Base-by-base conservation (phyloP, 306 rosid genomes). In the Pyrus communis region DNA sequence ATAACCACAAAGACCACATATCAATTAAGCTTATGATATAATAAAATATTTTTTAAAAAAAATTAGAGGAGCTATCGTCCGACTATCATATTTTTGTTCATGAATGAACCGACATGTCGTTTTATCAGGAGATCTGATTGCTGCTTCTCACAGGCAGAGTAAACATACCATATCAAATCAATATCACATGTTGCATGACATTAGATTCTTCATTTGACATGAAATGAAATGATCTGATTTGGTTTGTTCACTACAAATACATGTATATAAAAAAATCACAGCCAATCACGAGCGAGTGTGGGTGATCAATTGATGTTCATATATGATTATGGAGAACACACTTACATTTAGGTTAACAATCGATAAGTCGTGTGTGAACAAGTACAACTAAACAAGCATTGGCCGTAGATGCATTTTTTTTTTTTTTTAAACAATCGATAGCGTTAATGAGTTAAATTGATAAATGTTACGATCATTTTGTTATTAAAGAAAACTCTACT, bases 311-410 rank as follows among this genome's bases (percentile, higher is more conserved):
- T 58, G 62, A 22, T 58, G 1, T 21, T 4, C 7, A 1, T 4
- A 10, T 9, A 4, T n/a, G 14, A 22, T 4, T 10, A 7, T 22
- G 3, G 2, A n/a, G 1, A 49, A 49, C 19, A 1, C 3, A 49
- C 3, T 15, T 49, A 4, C 0, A 49, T 49, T 2, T 49, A 49
- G 7, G 17, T 49, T 2, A 49, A 49, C 4, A 14, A 14, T 13
- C 54, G 0, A 15, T 49, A 14, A 46, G 5, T 46, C 7, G 52
- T 46, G 52, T 14, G 15, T 7, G 0, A 14, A 49, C 0, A 1
- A 49, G 3, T 14, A 5, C 3, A 0, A 4, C 1, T 22, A 0
- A 22, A 23, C 3, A 23, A 58, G 2, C 1, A 3, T 23, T 10
- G 15, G 2, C 3, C 7, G 0, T 22, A 22, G 7, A 58, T 58